Evolutionary conservation across 352 stramenopile species (phyloP).

Genomic region (Phytophthora sojae): DNA sequence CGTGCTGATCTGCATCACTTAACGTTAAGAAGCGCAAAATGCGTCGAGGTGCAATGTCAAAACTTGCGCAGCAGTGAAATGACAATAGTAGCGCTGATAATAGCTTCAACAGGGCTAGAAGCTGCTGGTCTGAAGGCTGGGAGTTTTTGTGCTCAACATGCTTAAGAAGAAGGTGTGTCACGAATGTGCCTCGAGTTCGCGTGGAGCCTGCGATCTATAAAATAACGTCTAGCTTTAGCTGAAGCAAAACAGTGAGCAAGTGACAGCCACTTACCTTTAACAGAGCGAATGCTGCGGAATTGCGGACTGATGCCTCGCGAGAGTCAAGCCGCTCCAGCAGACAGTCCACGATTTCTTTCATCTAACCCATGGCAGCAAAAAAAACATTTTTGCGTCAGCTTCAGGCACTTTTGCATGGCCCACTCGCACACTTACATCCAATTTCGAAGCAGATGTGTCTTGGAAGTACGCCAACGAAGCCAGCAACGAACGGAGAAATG

Average conservation of each 20-base stretch:
- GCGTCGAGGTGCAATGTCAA: constrained; percentile 51
- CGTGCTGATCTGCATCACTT: constrained; percentile 42
- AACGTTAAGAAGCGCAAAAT: constrained; percentile 48
- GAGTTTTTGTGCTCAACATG: constrained; percentile 30
- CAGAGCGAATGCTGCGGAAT: constrained; percentile 22
- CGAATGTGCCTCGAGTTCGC: constrained; percentile 44
- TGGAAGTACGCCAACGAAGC: constrained; percentile 21
- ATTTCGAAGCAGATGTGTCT: constrained; percentile 16
- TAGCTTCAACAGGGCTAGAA: constrained; percentile 54
- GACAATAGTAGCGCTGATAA: constrained; percentile 44
- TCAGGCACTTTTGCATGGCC: neutral
- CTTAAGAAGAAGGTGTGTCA: constrained; percentile 47
- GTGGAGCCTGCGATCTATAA: constrained; percentile 46
- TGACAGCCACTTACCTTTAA: constrained; percentile 18
- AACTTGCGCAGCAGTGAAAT: constrained; percentile 58
- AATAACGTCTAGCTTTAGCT: neutral
- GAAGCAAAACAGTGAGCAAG: too few species aligned
- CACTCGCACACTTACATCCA: constrained; percentile 13
- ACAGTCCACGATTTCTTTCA: constrained; percentile 12
- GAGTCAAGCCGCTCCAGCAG: constrained; percentile 20
- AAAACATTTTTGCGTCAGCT: neutral
- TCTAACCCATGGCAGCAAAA: constrained; percentile 2
- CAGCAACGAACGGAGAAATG: constrained; percentile 18
- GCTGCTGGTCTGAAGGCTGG: constrained; percentile 29
- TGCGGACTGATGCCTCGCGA: constrained; percentile 18